phyloP scores from a whole-genome alignment of 2,329 filamentous ascomycete genomes.

The Hymenoscyphus linearis region DNA sequence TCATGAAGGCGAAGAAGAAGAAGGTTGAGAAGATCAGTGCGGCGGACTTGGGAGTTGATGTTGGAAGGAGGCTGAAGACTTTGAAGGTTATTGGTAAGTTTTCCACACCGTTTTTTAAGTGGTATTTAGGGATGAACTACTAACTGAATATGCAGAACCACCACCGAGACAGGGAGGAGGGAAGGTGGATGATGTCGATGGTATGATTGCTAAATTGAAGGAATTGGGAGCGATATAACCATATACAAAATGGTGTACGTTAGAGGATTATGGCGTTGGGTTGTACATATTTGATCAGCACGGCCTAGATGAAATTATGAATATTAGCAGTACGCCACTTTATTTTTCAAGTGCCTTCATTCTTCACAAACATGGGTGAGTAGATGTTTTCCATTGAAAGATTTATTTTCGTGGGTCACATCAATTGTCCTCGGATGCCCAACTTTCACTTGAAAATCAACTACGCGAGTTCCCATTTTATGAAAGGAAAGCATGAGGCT shows the following conservation, averaged over 20 bases:
- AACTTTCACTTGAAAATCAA: too few species aligned
- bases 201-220: slow-evolving; percentile 90
- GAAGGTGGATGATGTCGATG: slow-evolving; percentile 96
- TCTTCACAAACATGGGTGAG: too few species aligned
- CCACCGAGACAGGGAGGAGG: slow-evolving; percentile 82
- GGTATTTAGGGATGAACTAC: neutral
- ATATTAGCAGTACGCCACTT: neutral
- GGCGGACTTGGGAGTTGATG: slow-evolving; percentile 73
- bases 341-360: neutral
- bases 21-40: slow-evolving; percentile 87
- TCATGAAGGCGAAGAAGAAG: slow-evolving; percentile 99
- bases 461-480: too few species aligned
- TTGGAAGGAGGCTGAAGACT: slow-evolving; percentile 74
- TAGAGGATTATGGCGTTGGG: neutral
- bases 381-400: too few species aligned
- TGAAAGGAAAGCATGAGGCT: too few species aligned
- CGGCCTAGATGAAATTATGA: neutral
- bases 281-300: slow-evolving; percentile 5
- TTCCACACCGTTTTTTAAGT: neutral
- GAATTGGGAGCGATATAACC: slow-evolving; percentile 68
- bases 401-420: too few species aligned
- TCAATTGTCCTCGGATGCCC: too few species aligned
- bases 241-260: neutral
- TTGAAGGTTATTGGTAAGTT: slow-evolving; percentile 76
- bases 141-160: slow-evolving; percentile 56